These are phyloP conservation scores for Corylus americana DNA, from an alignment of 306 rosid genomes.

Conservation along the genomic window DNA sequence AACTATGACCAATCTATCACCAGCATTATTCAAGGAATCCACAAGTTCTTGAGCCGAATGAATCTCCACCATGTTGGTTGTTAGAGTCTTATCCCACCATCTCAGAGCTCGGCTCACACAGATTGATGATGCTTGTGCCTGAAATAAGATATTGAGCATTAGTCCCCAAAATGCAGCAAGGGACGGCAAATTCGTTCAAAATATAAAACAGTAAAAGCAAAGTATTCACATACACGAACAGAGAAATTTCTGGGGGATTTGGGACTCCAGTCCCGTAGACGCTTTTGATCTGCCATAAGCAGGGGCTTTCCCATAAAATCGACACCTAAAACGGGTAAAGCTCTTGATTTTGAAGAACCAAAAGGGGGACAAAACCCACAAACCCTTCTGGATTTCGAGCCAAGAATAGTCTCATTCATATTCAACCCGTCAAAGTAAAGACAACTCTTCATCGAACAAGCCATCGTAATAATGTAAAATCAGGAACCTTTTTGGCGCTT, in stretches of 20 bases:
- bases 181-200: neutral
- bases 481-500: neutral
- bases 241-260: conserved; percentile 30
- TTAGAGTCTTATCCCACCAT: conserved; percentile 82
- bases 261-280: conserved; percentile 26
- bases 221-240: conserved; percentile 43
- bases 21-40: conserved; percentile 60
- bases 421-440: conserved; percentile 41
- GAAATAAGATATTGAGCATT: conserved; percentile 11
- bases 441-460: conserved; percentile 45
- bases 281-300: conserved; percentile 35
- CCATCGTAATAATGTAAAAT: conserved; percentile 24
- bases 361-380: conserved; percentile 30
- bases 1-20: conserved; percentile 72
- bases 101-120: conserved; percentile 52
- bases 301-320: conserved; percentile 48
- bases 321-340: conserved; percentile 29
- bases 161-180: neutral
- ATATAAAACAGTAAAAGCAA: neutral
- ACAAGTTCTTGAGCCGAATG: conserved; percentile 68
- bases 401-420: conserved; percentile 33
- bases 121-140: conserved; percentile 63
- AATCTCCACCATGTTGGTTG: conserved; percentile 75
- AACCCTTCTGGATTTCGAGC: conserved; percentile 39
- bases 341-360: conserved; percentile 27